Evolutionary conservation across 306 rosid genomes (phyloP).

Genomic region (Prunus dulcis): DNA sequence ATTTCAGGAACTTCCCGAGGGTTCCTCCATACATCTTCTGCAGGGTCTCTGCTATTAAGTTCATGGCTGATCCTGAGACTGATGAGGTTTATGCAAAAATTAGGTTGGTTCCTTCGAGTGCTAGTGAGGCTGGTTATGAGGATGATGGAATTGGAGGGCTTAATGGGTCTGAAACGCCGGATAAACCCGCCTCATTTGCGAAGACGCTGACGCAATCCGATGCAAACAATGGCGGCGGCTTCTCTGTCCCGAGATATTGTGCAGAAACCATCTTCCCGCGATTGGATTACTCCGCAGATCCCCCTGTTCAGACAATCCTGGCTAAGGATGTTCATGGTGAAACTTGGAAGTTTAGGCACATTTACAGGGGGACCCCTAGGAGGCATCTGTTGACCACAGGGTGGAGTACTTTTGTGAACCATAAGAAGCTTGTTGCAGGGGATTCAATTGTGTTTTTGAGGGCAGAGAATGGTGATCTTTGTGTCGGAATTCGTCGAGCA

Average conservation of each 20-base stretch:
- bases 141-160: constrained; percentile 41
- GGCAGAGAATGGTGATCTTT: constrained; percentile 80
- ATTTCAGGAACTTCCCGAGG: constrained; percentile 51
- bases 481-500: constrained; percentile 84
- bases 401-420: constrained; percentile 94
- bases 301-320: constrained; percentile 82
- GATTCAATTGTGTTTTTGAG: constrained; percentile 85
- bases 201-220: constrained; percentile 93
- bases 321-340: constrained; percentile 93
- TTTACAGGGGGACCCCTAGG: constrained; percentile 91
- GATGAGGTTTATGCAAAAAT: constrained; percentile 82
- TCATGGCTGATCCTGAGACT: constrained; percentile 81
- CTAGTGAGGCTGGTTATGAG: constrained; percentile 29
- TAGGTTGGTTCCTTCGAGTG: constrained; percentile 48
- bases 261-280: constrained; percentile 92
- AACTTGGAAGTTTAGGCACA: constrained; percentile 89
- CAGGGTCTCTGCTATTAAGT: constrained; percentile 56
- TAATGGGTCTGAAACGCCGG: constrained; percentile 55
- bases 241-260: constrained; percentile 89
- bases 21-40: constrained; percentile 63
- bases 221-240: constrained; percentile 96
- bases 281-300: constrained; percentile 68
- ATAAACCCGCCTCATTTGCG: constrained; percentile 74
- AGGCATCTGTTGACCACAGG: constrained; percentile 95
- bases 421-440: constrained; percentile 88